phyloP scores from a whole-genome alignment of 768 basidiomycete species.

The Tubosaeta brunneosetosa region DNA sequence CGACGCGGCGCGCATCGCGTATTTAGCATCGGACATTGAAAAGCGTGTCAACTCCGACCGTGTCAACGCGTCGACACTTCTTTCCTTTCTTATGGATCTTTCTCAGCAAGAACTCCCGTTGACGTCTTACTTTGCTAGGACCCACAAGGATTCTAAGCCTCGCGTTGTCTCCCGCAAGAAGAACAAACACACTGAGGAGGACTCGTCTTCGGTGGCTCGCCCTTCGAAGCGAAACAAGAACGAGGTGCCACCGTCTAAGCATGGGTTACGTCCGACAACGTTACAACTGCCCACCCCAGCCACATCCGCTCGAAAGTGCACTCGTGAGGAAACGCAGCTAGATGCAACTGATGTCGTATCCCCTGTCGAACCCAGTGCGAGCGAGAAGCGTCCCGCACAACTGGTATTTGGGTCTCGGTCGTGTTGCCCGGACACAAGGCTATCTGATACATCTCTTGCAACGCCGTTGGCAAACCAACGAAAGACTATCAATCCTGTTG shows the following conservation, averaged over 20 bases:
- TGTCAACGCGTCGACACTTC: background rate
- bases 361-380: background rate
- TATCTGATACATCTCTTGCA: conserved; percentile 2
- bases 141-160: conserved; percentile 9
- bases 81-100: conserved; percentile 22
- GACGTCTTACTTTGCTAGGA: conserved; percentile 24
- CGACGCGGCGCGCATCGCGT: conserved; percentile 18
- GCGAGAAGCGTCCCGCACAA: conserved; percentile 4
- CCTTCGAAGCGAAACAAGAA: conserved; percentile 20
- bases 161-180: conserved; percentile 1
- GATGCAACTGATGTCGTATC: background rate
- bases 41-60: conserved; percentile 40
- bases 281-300: conserved; percentile 24
- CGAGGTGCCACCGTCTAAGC: background rate
- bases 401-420: conserved; percentile 1
- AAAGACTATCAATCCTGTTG: background rate
- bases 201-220: conserved; percentile 2
- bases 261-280: background rate
- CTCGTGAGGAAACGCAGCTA: background rate
- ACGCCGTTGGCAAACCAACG: conserved; percentile 5
- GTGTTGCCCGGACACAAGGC: background rate
- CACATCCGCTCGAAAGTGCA: conserved; percentile 16
- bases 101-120: conserved; percentile 32
- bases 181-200: background rate
- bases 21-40: conserved; percentile 26